phyloP scores from a whole-genome alignment of 345 rosid species.

The Eucalyptus polyanthemos region DNA sequence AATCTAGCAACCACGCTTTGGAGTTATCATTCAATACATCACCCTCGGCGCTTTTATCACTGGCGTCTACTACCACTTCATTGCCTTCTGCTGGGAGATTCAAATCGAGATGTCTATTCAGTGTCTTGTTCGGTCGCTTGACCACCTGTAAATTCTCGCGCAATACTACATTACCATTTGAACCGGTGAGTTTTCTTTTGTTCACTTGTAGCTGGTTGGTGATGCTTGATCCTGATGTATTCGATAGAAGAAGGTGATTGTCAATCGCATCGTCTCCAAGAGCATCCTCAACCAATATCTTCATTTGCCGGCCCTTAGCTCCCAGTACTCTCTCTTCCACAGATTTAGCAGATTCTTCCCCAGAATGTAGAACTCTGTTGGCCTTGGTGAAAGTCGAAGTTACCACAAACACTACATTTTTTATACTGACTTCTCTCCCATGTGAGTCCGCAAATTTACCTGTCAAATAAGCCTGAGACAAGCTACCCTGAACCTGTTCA shows the following conservation, averaged over 20 bases:
- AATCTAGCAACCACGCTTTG: constrained; percentile 37
- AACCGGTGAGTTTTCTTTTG: constrained; percentile 39
- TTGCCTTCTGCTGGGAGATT: constrained; percentile 58
- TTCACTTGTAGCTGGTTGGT: constrained; percentile 3
- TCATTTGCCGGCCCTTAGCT: constrained; percentile 33
- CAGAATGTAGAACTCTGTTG: neutral
- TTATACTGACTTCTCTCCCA: constrained; percentile 52
- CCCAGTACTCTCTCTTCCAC: constrained; percentile 40
- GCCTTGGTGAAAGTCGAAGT: constrained; percentile 19
- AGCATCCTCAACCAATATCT: constrained; percentile 26
- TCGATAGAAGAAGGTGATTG: neutral
- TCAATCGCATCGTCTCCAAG: neutral
- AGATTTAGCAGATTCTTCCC: neutral
- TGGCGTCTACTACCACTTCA: constrained; percentile 8
- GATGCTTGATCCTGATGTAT: neutral
- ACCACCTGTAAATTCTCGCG: constrained; percentile 7
- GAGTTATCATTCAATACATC: constrained; percentile 18
- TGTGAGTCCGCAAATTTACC: constrained; percentile 57
- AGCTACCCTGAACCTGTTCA: constrained; percentile 23
- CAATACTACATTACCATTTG: constrained; percentile 8
- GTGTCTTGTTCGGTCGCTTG: constrained; percentile 28
- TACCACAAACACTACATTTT: constrained; percentile 42
- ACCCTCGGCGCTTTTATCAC: constrained; percentile 3
- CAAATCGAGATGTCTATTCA: constrained; percentile 37
- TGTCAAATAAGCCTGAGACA: constrained; percentile 37